Evolutionary conservation across 2,329 filamentous ascomycete genomes (phyloP), one percentile per base, ranked within the genome.

Genomic region (Phaeosphaeria sp.): DNA sequence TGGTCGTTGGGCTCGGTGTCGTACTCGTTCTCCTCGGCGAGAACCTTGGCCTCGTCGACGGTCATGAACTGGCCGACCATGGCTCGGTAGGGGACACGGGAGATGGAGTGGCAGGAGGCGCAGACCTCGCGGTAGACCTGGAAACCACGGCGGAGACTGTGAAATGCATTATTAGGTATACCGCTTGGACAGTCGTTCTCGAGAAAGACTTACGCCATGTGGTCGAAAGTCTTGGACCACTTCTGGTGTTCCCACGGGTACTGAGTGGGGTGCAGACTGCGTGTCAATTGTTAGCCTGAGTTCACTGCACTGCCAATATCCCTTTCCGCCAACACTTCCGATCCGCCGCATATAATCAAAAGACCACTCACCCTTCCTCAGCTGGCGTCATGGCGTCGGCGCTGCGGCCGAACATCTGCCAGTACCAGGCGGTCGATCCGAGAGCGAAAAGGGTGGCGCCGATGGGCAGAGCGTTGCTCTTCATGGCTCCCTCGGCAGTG

Each of bases 61-160:
- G 95, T 99, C 86, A 97, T 87, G 80, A 96, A 86, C 67, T 87
- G 87, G 79, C 95, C 95, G 75, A 99, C 95, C 63, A 98, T 86
- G 57, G 91, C 77, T 80, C 95, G 92, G 87, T 96, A 99, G 59
- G 95, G 94, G 59, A 99, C 88, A 84, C 95, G 92, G 81, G 85
- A 89, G 65, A 99, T 89, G 64, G 95, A 99, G 86, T 99, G 95
- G 88, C 95, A 99, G 73, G 92, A 92, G 62, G 93, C 89, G 87
- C 95, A 99, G 76, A 99, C 95, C 84, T 99, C 95, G 72, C 90
- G 92, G 87, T 99, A 99, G 78, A 99, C 95, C 84, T 97, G 93
- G 89, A 98, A 99, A 82, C 95, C 95, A 84, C 95, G 93, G 80
- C 95, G 95, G 69, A 99, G 93, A 74, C 93, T 97, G 45, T 51